Conservation (phyloP, 441 rosid species). For the Populus tomentosa region DNA sequence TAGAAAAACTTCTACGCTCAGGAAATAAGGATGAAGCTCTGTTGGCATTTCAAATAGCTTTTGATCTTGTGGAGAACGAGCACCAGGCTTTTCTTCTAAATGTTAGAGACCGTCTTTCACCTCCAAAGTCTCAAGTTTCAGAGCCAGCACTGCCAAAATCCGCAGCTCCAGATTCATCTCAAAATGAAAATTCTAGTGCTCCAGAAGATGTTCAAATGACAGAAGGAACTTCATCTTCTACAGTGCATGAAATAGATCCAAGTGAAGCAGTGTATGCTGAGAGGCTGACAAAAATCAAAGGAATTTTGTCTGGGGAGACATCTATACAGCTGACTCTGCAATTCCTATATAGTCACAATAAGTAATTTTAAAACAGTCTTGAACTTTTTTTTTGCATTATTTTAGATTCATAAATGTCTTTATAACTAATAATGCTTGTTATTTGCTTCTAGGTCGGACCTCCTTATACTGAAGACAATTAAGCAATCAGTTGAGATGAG, state of each 20-base stretch:
- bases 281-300: conserved; percentile 73
- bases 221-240: conserved; percentile 55
- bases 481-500: conserved; percentile 98
- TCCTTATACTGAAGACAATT: conserved; percentile 84
- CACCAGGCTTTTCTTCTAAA: conserved; percentile 94
- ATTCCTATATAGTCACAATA: conserved; percentile 90
- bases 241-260: conserved; percentile 47
- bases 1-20: conserved; percentile 90
- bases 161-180: conserved; percentile 40
- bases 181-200: conserved; percentile 47
- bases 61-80: conserved; percentile 97
- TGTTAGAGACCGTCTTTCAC: conserved; percentile 75
- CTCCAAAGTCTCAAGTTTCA: conserved; percentile 50
- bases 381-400: neutral
- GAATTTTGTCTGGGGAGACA: conserved; percentile 91
- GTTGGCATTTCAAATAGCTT: conserved; percentile 85
- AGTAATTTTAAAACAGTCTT: conserved; percentile 39
- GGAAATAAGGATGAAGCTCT: conserved; percentile 78
- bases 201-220: conserved; percentile 72
- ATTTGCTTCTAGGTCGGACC: conserved; percentile 62
- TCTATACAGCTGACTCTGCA: conserved; percentile 90
- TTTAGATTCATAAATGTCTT: neutral
- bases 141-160: conserved; percentile 49
- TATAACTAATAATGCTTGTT: neutral
- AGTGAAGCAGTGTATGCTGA: conserved; percentile 65